These are phyloP conservation scores for Diaporthe capsici DNA, from an alignment of 2,329 filamentous ascomycete genomes.

Conservation along the genomic window DNA sequence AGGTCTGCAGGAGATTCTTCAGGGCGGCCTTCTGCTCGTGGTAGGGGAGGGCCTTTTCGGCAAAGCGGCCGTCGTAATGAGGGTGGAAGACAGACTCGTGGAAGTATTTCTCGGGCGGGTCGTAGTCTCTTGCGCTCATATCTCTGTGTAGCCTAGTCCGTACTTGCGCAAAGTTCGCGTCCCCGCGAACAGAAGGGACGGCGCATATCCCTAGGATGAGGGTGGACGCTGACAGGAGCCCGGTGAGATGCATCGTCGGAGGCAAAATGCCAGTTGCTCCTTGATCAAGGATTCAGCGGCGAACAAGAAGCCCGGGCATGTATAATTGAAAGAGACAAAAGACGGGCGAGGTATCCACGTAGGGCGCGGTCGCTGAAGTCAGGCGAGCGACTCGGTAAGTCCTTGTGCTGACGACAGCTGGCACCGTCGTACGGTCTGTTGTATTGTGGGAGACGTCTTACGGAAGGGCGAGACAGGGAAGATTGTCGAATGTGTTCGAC, in stretches of 20 bases:
- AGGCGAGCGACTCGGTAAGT: neutral
- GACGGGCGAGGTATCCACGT: neutral
- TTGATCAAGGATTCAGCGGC: neutral
- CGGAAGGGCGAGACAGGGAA: neutral
- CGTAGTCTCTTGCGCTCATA: conserved; percentile 38
- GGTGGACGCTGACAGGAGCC: conserved; percentile 35
- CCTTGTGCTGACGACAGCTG: neutral
- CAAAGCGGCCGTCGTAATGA: conserved; percentile 58
- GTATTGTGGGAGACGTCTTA: neutral
- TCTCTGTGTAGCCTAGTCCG: conserved; percentile 47
- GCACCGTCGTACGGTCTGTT: conserved; percentile 9
- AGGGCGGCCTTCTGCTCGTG: conserved; percentile 73
- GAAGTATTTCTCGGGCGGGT: conserved; percentile 52
- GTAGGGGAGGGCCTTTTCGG: conserved; percentile 58
- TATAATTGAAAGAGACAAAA: neutral
- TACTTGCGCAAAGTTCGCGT: conserved; percentile 44
- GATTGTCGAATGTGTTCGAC: neutral
- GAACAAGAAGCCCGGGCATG: neutral
- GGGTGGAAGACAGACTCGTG: conserved; percentile 53
- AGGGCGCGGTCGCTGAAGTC: neutral
- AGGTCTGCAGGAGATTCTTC: conserved; percentile 78
- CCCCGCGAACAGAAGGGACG: conserved; percentile 27
- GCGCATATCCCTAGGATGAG: conserved; percentile 39
- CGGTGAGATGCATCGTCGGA: conserved; percentile 41
- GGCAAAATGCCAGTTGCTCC: neutral